Conservation (phyloP, 2,329 filamentous ascomycete genomes). For the Alternaria novae-zelandiae region DNA sequence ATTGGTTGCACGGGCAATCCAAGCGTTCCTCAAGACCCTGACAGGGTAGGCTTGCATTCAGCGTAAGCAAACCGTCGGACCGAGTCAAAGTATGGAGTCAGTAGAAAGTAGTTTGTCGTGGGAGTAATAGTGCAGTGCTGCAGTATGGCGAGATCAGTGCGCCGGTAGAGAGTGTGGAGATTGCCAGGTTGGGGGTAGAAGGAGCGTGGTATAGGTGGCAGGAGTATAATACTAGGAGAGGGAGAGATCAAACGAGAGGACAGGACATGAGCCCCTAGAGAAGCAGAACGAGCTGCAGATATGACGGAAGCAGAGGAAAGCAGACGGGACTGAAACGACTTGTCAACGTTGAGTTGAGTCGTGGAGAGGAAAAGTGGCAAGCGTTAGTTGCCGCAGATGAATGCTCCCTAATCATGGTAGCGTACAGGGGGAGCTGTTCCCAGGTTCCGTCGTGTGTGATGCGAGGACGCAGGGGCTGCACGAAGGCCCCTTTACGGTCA, state of each 20-base stretch:
- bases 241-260: conserved; percentile 47
- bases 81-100: conserved; percentile 5
- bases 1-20: conserved; percentile 10
- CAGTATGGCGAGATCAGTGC: conserved; percentile 21
- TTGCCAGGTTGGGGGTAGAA: conserved; percentile 23
- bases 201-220: conserved; percentile 34
- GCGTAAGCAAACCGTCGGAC: conserved; percentile 5
- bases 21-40: conserved; percentile 9
- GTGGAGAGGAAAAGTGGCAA: conserved; percentile 34
- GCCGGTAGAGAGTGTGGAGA: conserved; percentile 19
- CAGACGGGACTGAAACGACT: conserved; percentile 40
- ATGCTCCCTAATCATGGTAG: conserved; percentile 29
- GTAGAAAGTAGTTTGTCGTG: conserved; percentile 1
- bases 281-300: conserved; percentile 29
- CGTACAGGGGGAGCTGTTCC: conserved; percentile 35
- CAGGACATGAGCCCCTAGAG: conserved; percentile 37
- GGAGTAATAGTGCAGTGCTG: background rate
- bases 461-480: conserved; percentile 32
- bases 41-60: conserved; percentile 17
- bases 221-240: conserved; percentile 33
- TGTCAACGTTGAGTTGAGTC: conserved; percentile 33
- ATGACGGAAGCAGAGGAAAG: conserved; percentile 27
- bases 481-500: conserved; percentile 36
- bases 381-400: conserved; percentile 35
- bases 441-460: conserved; percentile 35